Conservation (phyloP, 202 grass and related monocot species). For the Digitaria exilis region DNA sequence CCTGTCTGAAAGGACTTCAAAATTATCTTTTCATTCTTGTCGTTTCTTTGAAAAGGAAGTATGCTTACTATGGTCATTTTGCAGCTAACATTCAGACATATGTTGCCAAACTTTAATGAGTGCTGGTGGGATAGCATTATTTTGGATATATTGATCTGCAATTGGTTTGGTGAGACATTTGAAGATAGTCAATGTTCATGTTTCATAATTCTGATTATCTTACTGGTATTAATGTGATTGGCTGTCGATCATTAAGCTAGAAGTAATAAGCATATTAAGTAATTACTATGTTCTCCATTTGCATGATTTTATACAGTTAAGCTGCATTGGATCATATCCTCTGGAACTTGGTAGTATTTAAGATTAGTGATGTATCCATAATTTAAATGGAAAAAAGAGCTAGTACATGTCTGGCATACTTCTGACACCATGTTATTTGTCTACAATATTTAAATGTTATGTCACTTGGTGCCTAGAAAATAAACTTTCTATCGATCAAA, state of each 20-base stretch:
- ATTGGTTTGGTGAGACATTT: conserved; percentile 94
- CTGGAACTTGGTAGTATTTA: conserved; percentile 27
- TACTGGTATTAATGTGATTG: conserved; percentile 29
- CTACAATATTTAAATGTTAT: conserved; percentile 7
- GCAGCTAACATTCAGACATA: conserved; percentile 97
- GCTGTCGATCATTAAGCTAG: not conserved
- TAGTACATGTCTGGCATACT: not conserved
- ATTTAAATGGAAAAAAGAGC: not conserved
- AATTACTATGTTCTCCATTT: not conserved
- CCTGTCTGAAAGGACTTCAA: not conserved
- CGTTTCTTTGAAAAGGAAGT: conserved; percentile 17
- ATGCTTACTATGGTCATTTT: conserved; percentile 41
- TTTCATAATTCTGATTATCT: conserved; percentile 11
- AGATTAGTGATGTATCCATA: conserved; percentile 19
- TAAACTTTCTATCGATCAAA: not conserved
- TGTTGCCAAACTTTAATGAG: conserved; percentile 99
- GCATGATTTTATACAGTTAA: conserved; percentile 34
- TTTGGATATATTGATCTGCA: conserved; percentile 98
- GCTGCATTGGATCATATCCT: conserved; percentile 34
- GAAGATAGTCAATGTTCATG: conserved; percentile 8
- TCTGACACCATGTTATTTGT: conserved; percentile 13
- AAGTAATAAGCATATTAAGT: conserved; percentile 18
- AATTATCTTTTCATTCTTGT: conserved; percentile 27
- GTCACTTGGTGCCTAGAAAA: conserved; percentile 16
- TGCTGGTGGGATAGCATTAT: conserved; percentile 99